Evolutionary conservation across 148 eudicot species (phyloP).

Genomic region (Camellia sinensis): DNA sequence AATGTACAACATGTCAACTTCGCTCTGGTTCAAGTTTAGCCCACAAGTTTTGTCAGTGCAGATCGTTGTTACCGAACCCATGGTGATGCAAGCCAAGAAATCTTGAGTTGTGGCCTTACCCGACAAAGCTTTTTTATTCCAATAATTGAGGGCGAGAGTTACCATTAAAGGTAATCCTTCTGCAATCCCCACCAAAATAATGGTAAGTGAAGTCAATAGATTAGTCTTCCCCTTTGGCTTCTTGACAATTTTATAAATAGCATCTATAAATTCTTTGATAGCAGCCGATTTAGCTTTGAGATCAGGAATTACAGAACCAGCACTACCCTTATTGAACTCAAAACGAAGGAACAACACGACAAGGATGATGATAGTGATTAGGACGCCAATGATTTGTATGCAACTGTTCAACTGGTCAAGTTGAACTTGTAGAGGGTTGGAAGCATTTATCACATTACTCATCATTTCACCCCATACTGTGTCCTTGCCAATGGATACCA

Average conservation of each 20-base stretch:
- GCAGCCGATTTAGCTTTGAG: slow-evolving; percentile 15
- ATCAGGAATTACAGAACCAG: neutral
- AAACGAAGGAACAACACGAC: slow-evolving; percentile 14
- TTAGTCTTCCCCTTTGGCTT: slow-evolving; percentile 13
- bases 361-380: slow-evolving; percentile 14
- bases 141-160: slow-evolving; percentile 15
- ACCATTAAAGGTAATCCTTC: slow-evolving; percentile 24
- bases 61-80: slow-evolving; percentile 22
- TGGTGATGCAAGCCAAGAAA: slow-evolving; percentile 9
- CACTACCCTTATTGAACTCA: neutral
- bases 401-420: slow-evolving; percentile 18
- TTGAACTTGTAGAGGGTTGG: slow-evolving; percentile 6
- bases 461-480: slow-evolving; percentile 26
- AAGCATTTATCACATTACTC: slow-evolving; percentile 6
- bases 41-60: slow-evolving; percentile 22
- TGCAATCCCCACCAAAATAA: slow-evolving; percentile 20
- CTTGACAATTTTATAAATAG: slow-evolving; percentile 12
- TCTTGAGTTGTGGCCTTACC: slow-evolving; percentile 9
- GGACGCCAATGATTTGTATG: slow-evolving; percentile 10
- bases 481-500: slow-evolving; percentile 11
- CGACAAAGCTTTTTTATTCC: slow-evolving; percentile 16
- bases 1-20: slow-evolving; percentile 18
- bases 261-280: neutral
- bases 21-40: slow-evolving; percentile 7
- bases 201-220: slow-evolving; percentile 14